Evolutionary conservation across 78 protist genomes (phyloP), one percentile per base, ranked within the genome.

Genomic region (Emiliania huxleyi): DNA sequence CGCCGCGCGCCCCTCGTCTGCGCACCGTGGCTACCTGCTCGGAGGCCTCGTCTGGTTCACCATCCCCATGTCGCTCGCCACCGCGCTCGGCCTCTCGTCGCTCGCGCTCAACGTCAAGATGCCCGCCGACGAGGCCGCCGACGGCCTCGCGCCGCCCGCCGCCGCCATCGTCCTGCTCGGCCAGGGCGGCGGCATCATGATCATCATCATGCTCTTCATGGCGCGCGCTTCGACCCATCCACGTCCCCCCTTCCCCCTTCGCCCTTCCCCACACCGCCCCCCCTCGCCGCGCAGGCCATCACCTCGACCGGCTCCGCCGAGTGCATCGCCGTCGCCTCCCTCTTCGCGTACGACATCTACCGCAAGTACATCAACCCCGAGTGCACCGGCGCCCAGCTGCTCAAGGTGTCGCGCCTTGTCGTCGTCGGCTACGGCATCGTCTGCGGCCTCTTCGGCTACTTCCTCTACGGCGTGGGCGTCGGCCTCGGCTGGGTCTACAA

Each of bases 281-380:
- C n/a, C n/a, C n/a, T n/a, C n/a, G n/a, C n/a, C n/a, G n/a, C n/a
- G n/a, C n/a, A n/a, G n/a, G 93, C 93, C 56, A 69, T 91, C 55
- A 49, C 81, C 42, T 79, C 90, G n/a, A 79, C 93, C 8, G 79
- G 71, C 73, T 37, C 45, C n/a, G 55, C 90, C 56, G 93, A 91
- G 90, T 22, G 23, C n/a, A 33, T 49, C 42, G 93, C 90, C 45
- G 90, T 79, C 19, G 0, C 93, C 38, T 91, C 93, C 21, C 44
- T 91, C 56, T 18, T 91, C 49, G 55, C 90, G 22, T 91, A 91
- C 81, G 93, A 91, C 90, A 42, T 91, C 71, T 91, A 91, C 81
- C 26, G 38, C 43, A 6, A 37, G 55, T 79, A 79, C 79, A 18
- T 46, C 43, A 79, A 75, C n/a, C 90, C 93, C 55, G 18, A 52